Evolutionary conservation across 1,284 basidiomycete genomes (phyloP).

Genomic region (Pulchroboletus neoregius): DNA sequence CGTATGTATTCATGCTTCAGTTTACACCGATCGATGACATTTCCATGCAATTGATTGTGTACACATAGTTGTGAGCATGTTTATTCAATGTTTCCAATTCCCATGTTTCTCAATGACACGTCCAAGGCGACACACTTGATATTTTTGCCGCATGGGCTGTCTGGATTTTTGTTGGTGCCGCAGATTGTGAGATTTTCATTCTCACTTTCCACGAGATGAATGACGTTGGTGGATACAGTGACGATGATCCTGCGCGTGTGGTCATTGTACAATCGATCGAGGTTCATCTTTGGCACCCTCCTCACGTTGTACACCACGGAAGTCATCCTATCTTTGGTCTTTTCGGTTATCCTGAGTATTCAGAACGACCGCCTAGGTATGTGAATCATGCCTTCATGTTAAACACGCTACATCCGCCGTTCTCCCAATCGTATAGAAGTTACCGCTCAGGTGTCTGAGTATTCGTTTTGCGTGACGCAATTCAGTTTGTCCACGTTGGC

Average conservation of each 20-base stretch:
- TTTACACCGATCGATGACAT: too few relatives aligned
- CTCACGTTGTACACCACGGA: not conserved
- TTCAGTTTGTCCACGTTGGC: not conserved
- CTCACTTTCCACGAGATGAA: not conserved
- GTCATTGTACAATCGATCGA: not conserved
- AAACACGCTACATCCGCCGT: not conserved
- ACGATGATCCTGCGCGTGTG: slow-evolving; percentile 4
- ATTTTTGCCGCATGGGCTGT: not conserved
- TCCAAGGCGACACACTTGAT: not conserved
- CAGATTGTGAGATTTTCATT: not conserved
- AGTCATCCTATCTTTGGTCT: not conserved
- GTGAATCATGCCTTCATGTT: not conserved
- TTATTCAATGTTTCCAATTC: not conserved
- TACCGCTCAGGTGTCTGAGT: not conserved
- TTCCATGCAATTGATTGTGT: not conserved
- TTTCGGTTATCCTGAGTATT: not conserved
- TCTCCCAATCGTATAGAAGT: not conserved
- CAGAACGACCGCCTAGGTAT: not conserved
- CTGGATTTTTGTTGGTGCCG: not conserved
- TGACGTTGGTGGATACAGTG: not conserved
- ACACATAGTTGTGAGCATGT: not conserved
- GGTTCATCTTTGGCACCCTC: not conserved
- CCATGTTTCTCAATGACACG: not conserved
- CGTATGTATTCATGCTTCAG: not conserved
- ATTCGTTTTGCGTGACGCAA: not conserved